Percentiles rank a stretch among this genome's conserved stretches.
phyloP scores from a whole-genome alignment of 495 filamentous ascomycete species.

The Trichocladium antarcticum region DNA sequence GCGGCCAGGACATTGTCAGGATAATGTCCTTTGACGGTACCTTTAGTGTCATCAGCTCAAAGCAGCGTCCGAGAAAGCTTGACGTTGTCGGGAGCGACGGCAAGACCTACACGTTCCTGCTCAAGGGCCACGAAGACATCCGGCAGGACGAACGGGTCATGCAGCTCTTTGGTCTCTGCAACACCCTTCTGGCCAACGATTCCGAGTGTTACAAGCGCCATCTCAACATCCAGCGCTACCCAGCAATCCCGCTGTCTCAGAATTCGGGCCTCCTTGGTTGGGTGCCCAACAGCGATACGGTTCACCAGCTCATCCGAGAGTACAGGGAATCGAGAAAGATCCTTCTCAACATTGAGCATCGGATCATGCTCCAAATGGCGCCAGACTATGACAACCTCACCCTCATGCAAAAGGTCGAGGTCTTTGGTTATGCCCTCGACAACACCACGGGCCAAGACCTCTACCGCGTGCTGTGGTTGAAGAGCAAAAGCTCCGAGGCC shows the following conservation, averaged over 20 bases:
- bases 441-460: conserved; percentile 98
- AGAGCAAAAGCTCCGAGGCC: conserved; percentile 93
- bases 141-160: conserved; percentile 97
- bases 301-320: conserved; percentile 92
- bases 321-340: conserved; percentile 96
- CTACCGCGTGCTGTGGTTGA: conserved; percentile 95
- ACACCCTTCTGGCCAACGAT: conserved; percentile 84
- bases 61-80: conserved; percentile 86
- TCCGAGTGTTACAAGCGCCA: conserved; percentile 94
- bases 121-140: conserved; percentile 98
- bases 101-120: conserved; percentile 65
- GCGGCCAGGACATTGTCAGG: conserved; percentile 70
- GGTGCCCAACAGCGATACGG: conserved; percentile 96
- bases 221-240: conserved; percentile 86
- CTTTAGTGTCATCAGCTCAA: conserved; percentile 87
- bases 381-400: conserved; percentile 97
- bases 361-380: conserved; percentile 99
- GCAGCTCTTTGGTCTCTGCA: conserved; percentile 94
- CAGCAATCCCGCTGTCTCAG: conserved; percentile 89
- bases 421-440: conserved; percentile 96
- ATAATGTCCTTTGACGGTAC: conserved; percentile 85
- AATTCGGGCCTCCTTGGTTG: conserved; percentile 90
- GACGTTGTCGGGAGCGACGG: conserved; percentile 84
- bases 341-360: conserved; percentile 94
- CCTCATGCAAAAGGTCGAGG: conserved; percentile 99